These are phyloP conservation scores for Ophiosphaerella korrae DNA, from an alignment of 2,329 filamentous ascomycete species.

Conservation along the genomic window DNA sequence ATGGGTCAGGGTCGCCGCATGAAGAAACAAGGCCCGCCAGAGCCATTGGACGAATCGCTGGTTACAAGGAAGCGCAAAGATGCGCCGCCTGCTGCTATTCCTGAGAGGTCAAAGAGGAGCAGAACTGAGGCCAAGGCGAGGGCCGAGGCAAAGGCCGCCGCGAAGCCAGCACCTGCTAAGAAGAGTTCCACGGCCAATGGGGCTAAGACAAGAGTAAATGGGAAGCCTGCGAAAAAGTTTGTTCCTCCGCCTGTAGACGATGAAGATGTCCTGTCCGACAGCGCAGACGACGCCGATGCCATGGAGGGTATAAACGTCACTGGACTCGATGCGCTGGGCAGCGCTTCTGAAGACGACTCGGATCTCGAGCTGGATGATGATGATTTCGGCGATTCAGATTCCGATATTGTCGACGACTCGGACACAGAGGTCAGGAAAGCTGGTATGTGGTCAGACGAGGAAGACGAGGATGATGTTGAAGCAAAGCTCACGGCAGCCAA, in stretches of 20 bases:
- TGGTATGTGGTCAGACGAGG: slow-evolving; percentile 93
- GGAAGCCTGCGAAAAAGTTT: slow-evolving; percentile 42
- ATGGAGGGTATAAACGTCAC: slow-evolving; percentile 41
- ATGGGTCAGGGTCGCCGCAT: slow-evolving; percentile 93
- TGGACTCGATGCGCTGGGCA: slow-evolving; percentile 48
- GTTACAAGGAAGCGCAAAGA: slow-evolving; percentile 88
- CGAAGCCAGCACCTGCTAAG: slow-evolving; percentile 30
- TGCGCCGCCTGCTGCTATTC: slow-evolving; percentile 59
- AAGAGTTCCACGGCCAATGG: slow-evolving; percentile 50
- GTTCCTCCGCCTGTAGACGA: slow-evolving; percentile 39
- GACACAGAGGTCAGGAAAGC: slow-evolving; percentile 56
- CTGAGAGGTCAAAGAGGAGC: slow-evolving; percentile 63
- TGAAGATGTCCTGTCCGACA: slow-evolving; percentile 40
- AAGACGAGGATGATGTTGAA: slow-evolving; percentile 88
- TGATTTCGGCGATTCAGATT: slow-evolving; percentile 47
- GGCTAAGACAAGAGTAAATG: slow-evolving; percentile 26
- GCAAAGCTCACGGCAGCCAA: slow-evolving; percentile 94
- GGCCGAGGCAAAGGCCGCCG: slow-evolving; percentile 33
- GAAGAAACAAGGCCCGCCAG: slow-evolving; percentile 91
- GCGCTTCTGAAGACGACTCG: slow-evolving; percentile 44
- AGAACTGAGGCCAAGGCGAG: slow-evolving; percentile 51
- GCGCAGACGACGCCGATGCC: slow-evolving; percentile 37
- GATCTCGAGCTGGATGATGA: slow-evolving; percentile 48
- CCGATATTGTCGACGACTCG: slow-evolving; percentile 63
- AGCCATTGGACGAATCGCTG: slow-evolving; percentile 75